Base-by-base conservation (phyloP, 306 rosid genomes). In the Gastrolobium bilobum region DNA sequence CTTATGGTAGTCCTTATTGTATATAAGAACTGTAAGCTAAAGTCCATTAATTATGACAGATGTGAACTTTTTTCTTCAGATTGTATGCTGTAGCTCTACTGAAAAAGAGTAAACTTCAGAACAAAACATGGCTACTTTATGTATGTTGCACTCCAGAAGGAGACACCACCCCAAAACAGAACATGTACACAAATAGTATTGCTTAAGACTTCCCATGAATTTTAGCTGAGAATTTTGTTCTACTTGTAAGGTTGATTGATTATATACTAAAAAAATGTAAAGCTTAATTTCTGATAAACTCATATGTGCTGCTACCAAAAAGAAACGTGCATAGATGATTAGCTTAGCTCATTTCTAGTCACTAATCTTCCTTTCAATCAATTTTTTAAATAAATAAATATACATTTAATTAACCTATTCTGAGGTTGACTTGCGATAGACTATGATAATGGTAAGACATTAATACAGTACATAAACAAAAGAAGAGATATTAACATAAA, bases 1-100 rank as follows among this genome's bases (percentile, higher is more conserved):
- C 9, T 46, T 44, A 14, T 9, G 63, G 80, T 15, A 48, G 72
- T 48, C 80, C 63, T 60, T 15, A 10, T 35, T 42, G 29, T 75
- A 26, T 43, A 34, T 60, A 46, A 46, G 61, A 46, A 75, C 61
- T 13, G 26, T n/a, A 60, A 38, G 59, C 26, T 48, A 46, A 15
- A 4, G 51, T 75, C 6, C 3, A 56, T 40, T 52, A n/a, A 8
- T 20, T 30, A 13, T 39, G 43, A 39, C 57, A 73, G 2, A 57
- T 42, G 29, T 56, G 67, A 56, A 40, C 53, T 40, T 10, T 38
- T 52, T 71, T 37, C 47, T 53, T 69, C 46, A 20, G 8, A 47
- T 38, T 48, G 31, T 33, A 34, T 35, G 33, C 15, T 20, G 13
- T 10, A 71, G 46, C 59, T 7, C 59, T 68, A 7, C n/a, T 47